phyloP scores from a whole-genome alignment of 176 grass and related monocot species.

The Aegilops umbellulata region DNA sequence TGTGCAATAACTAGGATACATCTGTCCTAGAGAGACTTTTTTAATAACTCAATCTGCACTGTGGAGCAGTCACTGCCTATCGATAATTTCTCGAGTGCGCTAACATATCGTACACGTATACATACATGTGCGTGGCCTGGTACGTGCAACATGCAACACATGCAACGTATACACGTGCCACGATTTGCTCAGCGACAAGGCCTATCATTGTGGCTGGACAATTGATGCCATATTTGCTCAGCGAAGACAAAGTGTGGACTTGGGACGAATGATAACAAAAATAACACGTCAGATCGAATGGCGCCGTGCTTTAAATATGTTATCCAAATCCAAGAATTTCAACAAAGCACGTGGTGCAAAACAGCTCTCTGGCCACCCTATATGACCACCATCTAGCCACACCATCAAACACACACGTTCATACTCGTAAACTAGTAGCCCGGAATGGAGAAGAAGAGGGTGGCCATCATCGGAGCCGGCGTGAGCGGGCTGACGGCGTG shows the following conservation, averaged over 20 bases:
- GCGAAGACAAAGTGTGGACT: not conserved
- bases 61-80: not conserved
- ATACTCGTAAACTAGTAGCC: not conserved
- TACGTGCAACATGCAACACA: not conserved
- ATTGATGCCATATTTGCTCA: not conserved
- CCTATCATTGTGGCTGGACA: not conserved
- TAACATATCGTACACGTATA: not conserved
- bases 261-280: not conserved
- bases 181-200: not conserved
- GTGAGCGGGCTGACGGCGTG: constrained; percentile 61
- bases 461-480: constrained; percentile 53
- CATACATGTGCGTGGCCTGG: not conserved
- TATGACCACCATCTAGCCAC: not conserved
- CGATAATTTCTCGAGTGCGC: not conserved
- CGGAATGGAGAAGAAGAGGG: constrained; percentile 23
- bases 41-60: not conserved
- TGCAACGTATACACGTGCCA: not conserved
- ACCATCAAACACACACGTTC: not conserved
- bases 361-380: not conserved
- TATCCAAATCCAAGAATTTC: not conserved
- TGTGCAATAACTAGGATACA: not conserved
- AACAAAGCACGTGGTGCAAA: not conserved
- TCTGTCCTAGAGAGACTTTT: not conserved
- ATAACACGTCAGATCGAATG: not conserved
- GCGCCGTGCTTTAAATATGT: not conserved